These are phyloP conservation scores for Cercospora sp. DNA, from an alignment of 2,329 filamentous ascomycete genomes.

Conservation along the genomic window DNA sequence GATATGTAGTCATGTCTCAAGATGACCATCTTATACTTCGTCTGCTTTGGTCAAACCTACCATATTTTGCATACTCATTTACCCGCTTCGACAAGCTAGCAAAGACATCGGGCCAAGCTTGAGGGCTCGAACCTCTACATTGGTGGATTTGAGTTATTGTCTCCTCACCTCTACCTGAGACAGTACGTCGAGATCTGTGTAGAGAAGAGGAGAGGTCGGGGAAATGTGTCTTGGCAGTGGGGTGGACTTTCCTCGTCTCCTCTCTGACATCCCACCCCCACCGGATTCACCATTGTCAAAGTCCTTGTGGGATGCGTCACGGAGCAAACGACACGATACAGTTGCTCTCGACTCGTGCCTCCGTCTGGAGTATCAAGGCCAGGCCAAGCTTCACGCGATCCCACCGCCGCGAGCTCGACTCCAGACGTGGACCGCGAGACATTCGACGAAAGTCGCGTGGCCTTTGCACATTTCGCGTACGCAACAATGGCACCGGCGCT, in stretches of 20 bases:
- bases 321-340: background rate
- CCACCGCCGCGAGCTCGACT: background rate
- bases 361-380: background rate
- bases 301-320: background rate
- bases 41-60: background rate
- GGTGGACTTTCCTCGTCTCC: background rate
- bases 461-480: too few species aligned
- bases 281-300: background rate
- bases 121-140: background rate
- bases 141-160: background rate
- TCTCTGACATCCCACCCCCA: background rate
- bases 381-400: background rate
- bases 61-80: background rate
- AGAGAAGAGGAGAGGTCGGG: background rate
- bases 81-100: background rate
- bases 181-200: background rate
- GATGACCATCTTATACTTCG: background rate
- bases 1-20: background rate
- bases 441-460: too few species aligned
- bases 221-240: background rate
- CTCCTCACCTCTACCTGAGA: background rate
- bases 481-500: too few species aligned
- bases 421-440: too few species aligned
- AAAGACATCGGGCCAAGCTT: background rate
- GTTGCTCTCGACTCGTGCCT: background rate